Conservation (phyloP, 176 grass and related monocot genomes). For the Zea luxurians region DNA sequence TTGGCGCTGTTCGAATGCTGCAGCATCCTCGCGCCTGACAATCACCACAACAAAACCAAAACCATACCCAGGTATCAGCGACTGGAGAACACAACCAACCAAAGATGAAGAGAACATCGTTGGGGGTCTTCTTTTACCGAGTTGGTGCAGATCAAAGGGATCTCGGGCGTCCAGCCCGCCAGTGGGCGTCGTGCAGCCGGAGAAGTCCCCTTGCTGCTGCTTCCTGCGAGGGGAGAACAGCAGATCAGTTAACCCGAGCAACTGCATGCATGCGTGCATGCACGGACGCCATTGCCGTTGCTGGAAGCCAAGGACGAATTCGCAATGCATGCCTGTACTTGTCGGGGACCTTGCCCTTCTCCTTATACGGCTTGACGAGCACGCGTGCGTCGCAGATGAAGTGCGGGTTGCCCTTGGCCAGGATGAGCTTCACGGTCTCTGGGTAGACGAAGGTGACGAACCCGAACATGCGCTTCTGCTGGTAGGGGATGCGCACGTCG, state of each 20-base stretch:
- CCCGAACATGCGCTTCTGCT: constrained; percentile 96
- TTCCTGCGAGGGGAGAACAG: constrained; percentile 48
- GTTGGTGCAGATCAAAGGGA: constrained; percentile 77
- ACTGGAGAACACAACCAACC: background rate
- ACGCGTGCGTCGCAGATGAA: constrained; percentile 94
- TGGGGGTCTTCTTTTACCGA: constrained; percentile 40
- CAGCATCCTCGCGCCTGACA: constrained; percentile 74
- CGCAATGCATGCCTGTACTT: constrained; percentile 67
- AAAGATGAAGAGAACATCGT: background rate
- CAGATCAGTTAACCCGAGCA: background rate
- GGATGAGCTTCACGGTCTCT: constrained; percentile 89
- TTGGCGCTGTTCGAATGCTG: constrained; percentile 59
- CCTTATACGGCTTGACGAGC: constrained; percentile 94
- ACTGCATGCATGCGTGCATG: background rate
- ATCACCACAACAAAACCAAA: background rate
- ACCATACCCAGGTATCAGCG: background rate
- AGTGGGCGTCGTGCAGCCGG: constrained; percentile 59
- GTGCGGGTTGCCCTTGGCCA: constrained; percentile 92
- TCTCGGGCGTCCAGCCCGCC: constrained; percentile 58
- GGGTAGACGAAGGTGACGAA: constrained; percentile 93
- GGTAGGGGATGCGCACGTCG: constrained; percentile 91
- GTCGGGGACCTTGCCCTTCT: constrained; percentile 96
- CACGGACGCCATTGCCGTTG: background rate
- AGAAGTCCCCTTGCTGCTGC: constrained; percentile 69
- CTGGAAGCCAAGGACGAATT: background rate